phyloP scores from a whole-genome alignment of 768 basidiomycete species.

The Gymnopilus dilepis region DNA sequence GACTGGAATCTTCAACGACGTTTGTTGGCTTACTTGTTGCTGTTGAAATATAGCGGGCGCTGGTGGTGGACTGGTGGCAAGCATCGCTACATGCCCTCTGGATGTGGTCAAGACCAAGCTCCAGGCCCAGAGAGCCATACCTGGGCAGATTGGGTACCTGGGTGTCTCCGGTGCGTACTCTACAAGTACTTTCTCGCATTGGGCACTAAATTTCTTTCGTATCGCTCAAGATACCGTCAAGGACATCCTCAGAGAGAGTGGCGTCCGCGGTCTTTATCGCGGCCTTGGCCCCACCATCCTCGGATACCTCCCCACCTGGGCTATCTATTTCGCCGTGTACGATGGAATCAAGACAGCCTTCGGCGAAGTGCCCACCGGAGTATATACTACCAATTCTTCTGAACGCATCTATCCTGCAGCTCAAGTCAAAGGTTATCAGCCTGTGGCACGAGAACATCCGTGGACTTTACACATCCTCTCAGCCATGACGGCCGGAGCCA shows the following conservation, averaged over 20 bases:
- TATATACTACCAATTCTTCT: conserved; percentile 22
- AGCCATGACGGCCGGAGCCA: conserved; percentile 94
- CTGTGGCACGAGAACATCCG: conserved; percentile 77
- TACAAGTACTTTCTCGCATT: not conserved
- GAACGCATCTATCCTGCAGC: conserved; percentile 79
- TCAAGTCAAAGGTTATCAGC: conserved; percentile 86
- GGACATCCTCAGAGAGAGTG: conserved; percentile 61
- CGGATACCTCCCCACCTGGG: conserved; percentile 98
- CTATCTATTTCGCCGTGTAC: conserved; percentile 98
- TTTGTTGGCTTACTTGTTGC: not conserved
- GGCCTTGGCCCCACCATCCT: conserved; percentile 97
- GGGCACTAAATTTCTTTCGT: conserved; percentile 12
- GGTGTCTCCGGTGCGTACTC: conserved; percentile 70
- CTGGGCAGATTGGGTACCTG: conserved; percentile 74
- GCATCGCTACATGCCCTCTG: conserved; percentile 93
- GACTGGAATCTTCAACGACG: not conserved
- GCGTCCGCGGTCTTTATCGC: conserved; percentile 90
- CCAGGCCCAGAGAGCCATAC: conserved; percentile 85
- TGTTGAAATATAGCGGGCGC: conserved; percentile 72
- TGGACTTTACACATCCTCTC: conserved; percentile 91
- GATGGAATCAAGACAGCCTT: conserved; percentile 90
- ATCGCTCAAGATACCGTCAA: conserved; percentile 43
- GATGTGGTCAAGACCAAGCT: conserved; percentile 98
- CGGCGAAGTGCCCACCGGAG: conserved; percentile 64
- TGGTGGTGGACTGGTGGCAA: conserved; percentile 91